These are phyloP conservation scores for Aspergillus pseudonomiae DNA, from an alignment of 2,329 filamentous ascomycete species.

Conservation along the genomic window DNA sequence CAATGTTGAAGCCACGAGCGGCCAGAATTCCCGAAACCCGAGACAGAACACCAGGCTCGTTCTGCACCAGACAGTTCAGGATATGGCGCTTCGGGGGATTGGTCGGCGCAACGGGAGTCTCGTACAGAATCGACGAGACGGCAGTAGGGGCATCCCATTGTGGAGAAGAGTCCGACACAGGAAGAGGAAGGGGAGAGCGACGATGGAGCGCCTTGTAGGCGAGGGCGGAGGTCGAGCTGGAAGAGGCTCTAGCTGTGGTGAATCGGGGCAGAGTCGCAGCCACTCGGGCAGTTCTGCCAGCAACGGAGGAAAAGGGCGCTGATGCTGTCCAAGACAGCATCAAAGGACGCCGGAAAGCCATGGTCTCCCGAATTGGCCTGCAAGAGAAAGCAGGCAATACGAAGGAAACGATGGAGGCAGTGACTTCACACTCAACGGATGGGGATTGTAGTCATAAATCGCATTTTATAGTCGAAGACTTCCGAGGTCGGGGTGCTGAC, in stretches of 20 bases:
- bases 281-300: conserved; percentile 32
- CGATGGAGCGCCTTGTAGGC: conserved; percentile 97
- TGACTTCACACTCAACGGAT: conserved; percentile 6
- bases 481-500: conserved; percentile 44
- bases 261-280: conserved; percentile 34
- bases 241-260: conserved; percentile 37
- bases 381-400: conserved; percentile 14
- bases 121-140: conserved; percentile 98
- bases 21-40: conserved; percentile 95
- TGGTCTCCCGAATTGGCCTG: conserved; percentile 26
- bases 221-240: conserved; percentile 82
- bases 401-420: not conserved
- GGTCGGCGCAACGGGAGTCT: conserved; percentile 83
- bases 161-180: conserved; percentile 72
- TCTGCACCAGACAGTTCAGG: conserved; percentile 97
- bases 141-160: conserved; percentile 90
- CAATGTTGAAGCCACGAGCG: conserved; percentile 97
- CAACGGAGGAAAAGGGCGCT: conserved; percentile 31
- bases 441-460: conserved; percentile 22
- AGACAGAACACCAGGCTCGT: conserved; percentile 95
- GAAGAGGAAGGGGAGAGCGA: conserved; percentile 81
- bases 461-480: conserved; percentile 21
- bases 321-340: conserved; percentile 36
- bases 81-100: conserved; percentile 91
- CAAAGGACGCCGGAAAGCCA: conserved; percentile 45